A percentile compares a stretch with the other conserved stretches of the same genome.
Evolutionary conservation across 1,284 basidiomycete species (phyloP).

Genomic region (Cystobasidium sp.): DNA sequence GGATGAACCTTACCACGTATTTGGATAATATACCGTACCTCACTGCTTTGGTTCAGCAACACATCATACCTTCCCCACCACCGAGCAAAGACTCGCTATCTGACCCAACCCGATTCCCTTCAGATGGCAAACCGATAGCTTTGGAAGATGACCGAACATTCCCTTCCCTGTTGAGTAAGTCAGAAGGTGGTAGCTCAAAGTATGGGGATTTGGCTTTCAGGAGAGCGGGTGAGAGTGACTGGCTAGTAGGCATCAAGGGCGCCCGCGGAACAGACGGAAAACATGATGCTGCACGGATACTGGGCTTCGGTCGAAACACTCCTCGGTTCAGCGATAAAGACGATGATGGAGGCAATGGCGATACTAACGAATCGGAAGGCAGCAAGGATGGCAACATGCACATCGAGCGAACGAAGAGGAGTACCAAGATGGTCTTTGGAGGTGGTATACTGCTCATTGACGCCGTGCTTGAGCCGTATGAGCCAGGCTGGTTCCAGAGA

Average conservation of each 20-base stretch:
- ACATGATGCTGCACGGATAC: slow-evolving; percentile 75
- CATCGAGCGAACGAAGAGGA: slow-evolving; percentile 51
- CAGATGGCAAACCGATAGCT: slow-evolving; percentile 65
- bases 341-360: slow-evolving; percentile 20
- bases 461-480: slow-evolving; percentile 78
- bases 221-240: slow-evolving; percentile 62
- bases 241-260: slow-evolving; percentile 86
- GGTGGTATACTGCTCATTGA: slow-evolving; percentile 92
- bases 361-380: slow-evolving; percentile 43
- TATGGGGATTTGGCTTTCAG: slow-evolving; percentile 84
- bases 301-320: slow-evolving; percentile 80
- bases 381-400: slow-evolving; percentile 38
- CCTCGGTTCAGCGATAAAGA: slow-evolving; percentile 56
- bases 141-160: slow-evolving; percentile 74
- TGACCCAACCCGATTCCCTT: slow-evolving; percentile 38
- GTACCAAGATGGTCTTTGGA: slow-evolving; percentile 57
- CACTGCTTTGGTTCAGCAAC: slow-evolving; percentile 76
- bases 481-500: slow-evolving; percentile 76
- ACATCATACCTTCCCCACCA: slow-evolving; percentile 70
- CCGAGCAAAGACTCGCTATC: slow-evolving; percentile 1
- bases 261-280: slow-evolving; percentile 75
- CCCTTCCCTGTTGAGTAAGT: slow-evolving; percentile 69
- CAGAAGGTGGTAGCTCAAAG: slow-evolving; percentile 58
- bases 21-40: slow-evolving; percentile 68
- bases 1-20: slow-evolving; percentile 80